Conservation (phyloP, 1,284 basidiomycete genomes). For the Leccinum cinnamomeum region DNA sequence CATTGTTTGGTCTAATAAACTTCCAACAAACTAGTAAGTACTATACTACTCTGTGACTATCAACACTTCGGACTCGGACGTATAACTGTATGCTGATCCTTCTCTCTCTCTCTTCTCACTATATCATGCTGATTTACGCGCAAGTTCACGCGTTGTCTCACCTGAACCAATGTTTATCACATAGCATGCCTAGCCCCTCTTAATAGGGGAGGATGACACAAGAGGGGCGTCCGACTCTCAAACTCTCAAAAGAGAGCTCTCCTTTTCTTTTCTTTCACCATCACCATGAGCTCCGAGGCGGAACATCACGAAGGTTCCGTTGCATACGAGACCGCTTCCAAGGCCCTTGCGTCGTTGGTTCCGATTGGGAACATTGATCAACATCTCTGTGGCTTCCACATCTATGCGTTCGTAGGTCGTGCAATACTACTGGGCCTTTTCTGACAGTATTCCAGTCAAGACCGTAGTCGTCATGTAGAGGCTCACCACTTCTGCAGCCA, state of each 20-base stretch:
- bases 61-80: background rate
- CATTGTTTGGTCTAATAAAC: background rate
- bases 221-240: slow-evolving; percentile 3
- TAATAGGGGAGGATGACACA: slow-evolving; percentile 19
- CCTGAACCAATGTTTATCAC: background rate
- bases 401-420: slow-evolving; percentile 33
- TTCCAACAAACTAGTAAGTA: too few species aligned
- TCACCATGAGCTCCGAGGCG: slow-evolving; percentile 14
- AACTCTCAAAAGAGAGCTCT: too few species aligned
- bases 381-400: slow-evolving; percentile 48
- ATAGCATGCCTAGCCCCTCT: background rate
- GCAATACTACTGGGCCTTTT: background rate
- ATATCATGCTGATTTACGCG: background rate
- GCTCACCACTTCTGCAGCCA: slow-evolving; percentile 36
- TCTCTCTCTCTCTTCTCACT: too few species aligned
- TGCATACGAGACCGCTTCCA: slow-evolving; percentile 31
- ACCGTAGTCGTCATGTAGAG: slow-evolving; percentile 19
- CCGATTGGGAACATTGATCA: slow-evolving; percentile 49
- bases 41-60: background rate
- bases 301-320: slow-evolving; percentile 9
- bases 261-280: slow-evolving; percentile 4
- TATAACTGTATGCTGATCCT: background rate
- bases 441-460: background rate
- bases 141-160: background rate
- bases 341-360: slow-evolving; percentile 45